Percentiles rank a stretch among this genome's conserved stretches.
phyloP scores from a whole-genome alignment of 2,329 filamentous ascomycete genomes.

The Cladorrhinum sp. region DNA sequence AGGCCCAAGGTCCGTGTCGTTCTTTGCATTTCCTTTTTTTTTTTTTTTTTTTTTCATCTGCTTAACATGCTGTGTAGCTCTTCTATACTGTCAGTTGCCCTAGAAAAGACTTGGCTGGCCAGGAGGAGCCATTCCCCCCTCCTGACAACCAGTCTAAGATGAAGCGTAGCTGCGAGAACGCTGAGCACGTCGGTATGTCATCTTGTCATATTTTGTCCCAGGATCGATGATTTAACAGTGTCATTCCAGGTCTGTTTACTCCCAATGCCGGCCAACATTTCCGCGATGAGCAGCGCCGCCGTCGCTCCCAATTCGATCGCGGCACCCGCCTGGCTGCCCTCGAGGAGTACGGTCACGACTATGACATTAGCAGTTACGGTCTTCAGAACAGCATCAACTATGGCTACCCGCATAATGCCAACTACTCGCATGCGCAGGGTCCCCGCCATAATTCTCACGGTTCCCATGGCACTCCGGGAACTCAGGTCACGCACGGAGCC shows the following conservation, averaged over 20 bases:
- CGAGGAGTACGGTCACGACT: slow-evolving; percentile 59
- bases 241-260: slow-evolving; percentile 66
- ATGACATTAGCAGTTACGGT: not conserved
- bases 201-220: not conserved
- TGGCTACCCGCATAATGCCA: not conserved
- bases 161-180: slow-evolving; percentile 82
- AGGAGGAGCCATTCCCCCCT: slow-evolving; percentile 71
- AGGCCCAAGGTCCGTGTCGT: slow-evolving; percentile 70
- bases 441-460: not conserved
- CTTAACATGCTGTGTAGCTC: too few relatives aligned
- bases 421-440: not conserved
- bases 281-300: slow-evolving; percentile 71
- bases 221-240: not conserved
- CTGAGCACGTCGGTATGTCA: slow-evolving; percentile 72
- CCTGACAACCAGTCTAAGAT: slow-evolving; percentile 86
- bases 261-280: slow-evolving; percentile 72
- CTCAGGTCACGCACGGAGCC: not conserved
- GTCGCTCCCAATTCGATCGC: slow-evolving; percentile 76
- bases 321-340: slow-evolving; percentile 70
- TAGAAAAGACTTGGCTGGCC: slow-evolving; percentile 55
- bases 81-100: slow-evolving; percentile 52
- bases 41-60: slow-evolving; percentile 18
- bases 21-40: slow-evolving; percentile 2
- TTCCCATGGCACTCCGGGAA: not conserved
- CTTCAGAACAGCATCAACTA: not conserved